phyloP scores from a whole-genome alignment of 2,329 filamentous ascomycete species.

The Clonostachys sp. region DNA sequence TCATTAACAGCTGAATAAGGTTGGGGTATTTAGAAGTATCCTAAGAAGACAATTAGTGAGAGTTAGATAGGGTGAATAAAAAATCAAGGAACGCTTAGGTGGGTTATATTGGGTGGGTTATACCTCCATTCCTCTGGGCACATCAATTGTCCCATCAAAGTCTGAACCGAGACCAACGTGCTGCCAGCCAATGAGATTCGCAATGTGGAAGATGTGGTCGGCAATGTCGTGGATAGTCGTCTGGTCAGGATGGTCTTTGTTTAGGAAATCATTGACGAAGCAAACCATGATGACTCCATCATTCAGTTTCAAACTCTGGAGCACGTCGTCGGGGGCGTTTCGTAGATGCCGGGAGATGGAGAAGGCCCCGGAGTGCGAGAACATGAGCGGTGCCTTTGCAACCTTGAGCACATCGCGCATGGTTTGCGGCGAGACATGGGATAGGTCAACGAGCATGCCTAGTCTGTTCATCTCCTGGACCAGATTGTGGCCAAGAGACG shows the following conservation, averaged over 20 bases:
- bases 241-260: conserved; percentile 12
- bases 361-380: conserved; percentile 7
- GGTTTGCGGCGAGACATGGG: conserved; percentile 7
- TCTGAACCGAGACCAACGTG: conserved; percentile 7
- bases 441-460: conserved; percentile 15
- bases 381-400: conserved; percentile 10
- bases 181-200: conserved; percentile 8
- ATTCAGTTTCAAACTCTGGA: conserved; percentile 17
- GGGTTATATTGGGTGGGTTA: too few species aligned
- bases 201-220: conserved; percentile 11
- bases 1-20: conserved; percentile 6
- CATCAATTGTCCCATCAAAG: conserved; percentile 5
- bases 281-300: conserved; percentile 25
- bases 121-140: conserved; percentile 5
- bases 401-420: conserved; percentile 9
- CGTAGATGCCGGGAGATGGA: conserved; percentile 11
- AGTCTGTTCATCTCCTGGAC: conserved; percentile 20
- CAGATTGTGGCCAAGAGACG: conserved; percentile 9
- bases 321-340: conserved; percentile 26
- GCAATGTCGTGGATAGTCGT: conserved; percentile 14
- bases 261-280: conserved; percentile 15
- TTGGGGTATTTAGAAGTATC: conserved; percentile 2
- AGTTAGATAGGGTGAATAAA: too few species aligned
- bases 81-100: too few species aligned
- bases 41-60: too few species aligned